A percentile compares a stretch with the other conserved stretches of the same genome.
These are phyloP conservation scores for Lumnitzera littorea DNA, from an alignment of 345 rosid species.

Conservation along the genomic window DNA sequence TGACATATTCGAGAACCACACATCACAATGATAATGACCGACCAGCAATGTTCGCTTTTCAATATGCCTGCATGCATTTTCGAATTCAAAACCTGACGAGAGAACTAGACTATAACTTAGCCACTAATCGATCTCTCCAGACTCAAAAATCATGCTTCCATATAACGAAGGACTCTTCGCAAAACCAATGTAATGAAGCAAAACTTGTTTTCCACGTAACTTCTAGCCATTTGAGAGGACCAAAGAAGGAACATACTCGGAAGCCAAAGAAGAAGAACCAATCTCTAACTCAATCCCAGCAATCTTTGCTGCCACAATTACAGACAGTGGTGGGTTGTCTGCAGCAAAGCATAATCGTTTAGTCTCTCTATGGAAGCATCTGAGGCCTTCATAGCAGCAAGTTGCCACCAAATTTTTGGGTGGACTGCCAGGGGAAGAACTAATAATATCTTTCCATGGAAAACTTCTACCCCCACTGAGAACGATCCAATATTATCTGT, in stretches of 20 bases:
- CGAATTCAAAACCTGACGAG: slow-evolving; percentile 74
- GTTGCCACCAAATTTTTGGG: too few relatives aligned
- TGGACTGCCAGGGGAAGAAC: too few relatives aligned
- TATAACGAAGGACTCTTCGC: slow-evolving; percentile 37
- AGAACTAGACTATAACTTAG: slow-evolving; percentile 60
- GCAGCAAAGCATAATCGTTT: slow-evolving; percentile 40
- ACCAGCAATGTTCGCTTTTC: slow-evolving; percentile 59
- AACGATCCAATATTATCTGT: too few relatives aligned
- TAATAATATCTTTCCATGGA: too few relatives aligned
- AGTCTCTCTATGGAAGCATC: slow-evolving; percentile 11
- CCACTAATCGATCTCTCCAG: slow-evolving; percentile 84
- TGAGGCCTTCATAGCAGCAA: too few relatives aligned
- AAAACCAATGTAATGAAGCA: slow-evolving; percentile 61
- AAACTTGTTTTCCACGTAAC: slow-evolving; percentile 44
- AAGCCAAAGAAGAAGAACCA: slow-evolving; percentile 7
- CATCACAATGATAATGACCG: slow-evolving; percentile 21
- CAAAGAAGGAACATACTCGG: slow-evolving; percentile 32
- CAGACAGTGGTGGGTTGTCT: slow-evolving; percentile 55
- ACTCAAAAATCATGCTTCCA: slow-evolving; percentile 36
- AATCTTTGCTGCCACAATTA: slow-evolving; percentile 51
- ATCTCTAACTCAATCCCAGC: slow-evolving; percentile 25
- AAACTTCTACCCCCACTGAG: too few relatives aligned
- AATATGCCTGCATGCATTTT: slow-evolving; percentile 57
- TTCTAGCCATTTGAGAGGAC: slow-evolving; percentile 60
- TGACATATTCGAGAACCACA: too few relatives aligned